Evolutionary conservation across 2,329 filamentous ascomycete genomes (phyloP).

Genomic region (Drechslerella dactyloides): DNA sequence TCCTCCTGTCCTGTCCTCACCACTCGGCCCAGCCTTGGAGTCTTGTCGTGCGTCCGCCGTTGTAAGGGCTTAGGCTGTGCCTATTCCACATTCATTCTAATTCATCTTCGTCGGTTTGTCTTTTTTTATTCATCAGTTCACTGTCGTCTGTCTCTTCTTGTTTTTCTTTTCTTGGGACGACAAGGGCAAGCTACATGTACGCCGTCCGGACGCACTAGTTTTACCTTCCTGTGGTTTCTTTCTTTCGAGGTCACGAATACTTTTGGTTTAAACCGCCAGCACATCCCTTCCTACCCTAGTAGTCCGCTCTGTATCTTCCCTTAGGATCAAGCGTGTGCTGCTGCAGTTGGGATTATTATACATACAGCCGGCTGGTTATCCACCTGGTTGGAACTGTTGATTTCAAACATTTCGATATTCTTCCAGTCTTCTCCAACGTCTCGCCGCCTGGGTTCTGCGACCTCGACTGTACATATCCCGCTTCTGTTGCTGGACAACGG

Average conservation of each 20-base stretch:
- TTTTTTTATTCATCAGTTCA: conserved; percentile 65
- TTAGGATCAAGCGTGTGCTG: conserved; percentile 36
- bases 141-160: conserved; percentile 63
- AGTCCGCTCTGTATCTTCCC: conserved; percentile 26
- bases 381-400: conserved; percentile 19
- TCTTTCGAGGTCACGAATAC: conserved; percentile 54
- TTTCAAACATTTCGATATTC: conserved; percentile 40
- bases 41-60: conserved; percentile 55
- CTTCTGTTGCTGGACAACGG: conserved; percentile 55
- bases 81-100: conserved; percentile 54
- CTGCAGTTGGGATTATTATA: conserved; percentile 49
- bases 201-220: too few species aligned
- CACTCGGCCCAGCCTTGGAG: conserved; percentile 56
- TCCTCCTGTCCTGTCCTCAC: conserved; percentile 52
- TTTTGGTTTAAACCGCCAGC: conserved; percentile 53
- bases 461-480: conserved; percentile 27
- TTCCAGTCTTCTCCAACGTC: conserved; percentile 10
- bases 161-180: conserved; percentile 53
- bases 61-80: conserved; percentile 57
- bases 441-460: conserved; percentile 32
- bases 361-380: conserved; percentile 32
- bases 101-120: conserved; percentile 56
- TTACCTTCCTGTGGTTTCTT: too few species aligned
- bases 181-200: too few species aligned
- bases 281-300: conserved; percentile 54